These are phyloP conservation scores for Atalantia buxifolia DNA, from an alignment of 345 rosid species.

Conservation along the genomic window DNA sequence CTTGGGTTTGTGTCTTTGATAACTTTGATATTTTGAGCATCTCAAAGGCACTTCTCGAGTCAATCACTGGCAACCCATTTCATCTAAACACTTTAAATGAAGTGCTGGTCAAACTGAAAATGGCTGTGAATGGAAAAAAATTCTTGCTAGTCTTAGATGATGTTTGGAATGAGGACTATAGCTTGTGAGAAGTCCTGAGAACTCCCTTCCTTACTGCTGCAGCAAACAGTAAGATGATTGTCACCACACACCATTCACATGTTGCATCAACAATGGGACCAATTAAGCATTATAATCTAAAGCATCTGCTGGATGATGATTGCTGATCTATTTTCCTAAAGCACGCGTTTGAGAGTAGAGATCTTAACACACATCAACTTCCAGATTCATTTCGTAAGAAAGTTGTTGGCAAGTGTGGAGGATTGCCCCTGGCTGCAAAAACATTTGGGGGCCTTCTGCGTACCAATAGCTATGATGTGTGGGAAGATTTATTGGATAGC, in stretches of 20 bases:
- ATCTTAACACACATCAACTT: neutral
- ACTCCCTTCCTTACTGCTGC: neutral
- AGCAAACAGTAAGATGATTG: neutral
- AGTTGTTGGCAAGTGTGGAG: constrained; percentile 9
- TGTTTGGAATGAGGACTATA: too few species aligned
- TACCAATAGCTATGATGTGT: neutral
- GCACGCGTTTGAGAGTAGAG: constrained; percentile 1
- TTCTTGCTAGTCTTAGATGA: too few species aligned
- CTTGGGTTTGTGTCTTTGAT: too few species aligned
- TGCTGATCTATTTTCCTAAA: too few species aligned
- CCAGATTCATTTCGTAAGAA: neutral
- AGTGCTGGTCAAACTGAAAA: too few species aligned
- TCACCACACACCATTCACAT: neutral
- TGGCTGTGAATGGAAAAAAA: too few species aligned
- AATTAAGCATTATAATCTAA: too few species aligned
- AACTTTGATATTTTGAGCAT: neutral
- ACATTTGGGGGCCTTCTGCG: constrained; percentile 19
- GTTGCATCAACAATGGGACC: too few species aligned
- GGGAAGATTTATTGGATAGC: constrained; percentile 1
- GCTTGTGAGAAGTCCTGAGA: neutral
- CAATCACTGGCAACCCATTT: too few species aligned
- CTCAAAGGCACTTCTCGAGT: too few species aligned
- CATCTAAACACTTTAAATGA: too few species aligned
- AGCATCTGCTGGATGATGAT: too few species aligned
- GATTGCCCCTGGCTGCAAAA: constrained; percentile 21